phyloP scores from a whole-genome alignment of 257 asterid genomes.

The Forsythia viridissima region DNA sequence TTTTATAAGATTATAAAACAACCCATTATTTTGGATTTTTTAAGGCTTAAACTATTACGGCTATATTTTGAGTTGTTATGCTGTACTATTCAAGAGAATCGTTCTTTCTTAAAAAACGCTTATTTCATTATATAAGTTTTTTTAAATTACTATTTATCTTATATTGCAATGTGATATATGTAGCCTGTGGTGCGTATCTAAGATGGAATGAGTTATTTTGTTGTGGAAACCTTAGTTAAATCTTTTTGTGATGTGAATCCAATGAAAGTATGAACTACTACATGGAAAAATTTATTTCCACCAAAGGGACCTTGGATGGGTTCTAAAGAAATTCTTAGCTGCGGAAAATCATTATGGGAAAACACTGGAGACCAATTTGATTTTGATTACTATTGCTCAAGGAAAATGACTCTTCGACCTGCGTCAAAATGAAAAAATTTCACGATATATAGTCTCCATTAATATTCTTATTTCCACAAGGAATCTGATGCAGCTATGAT shows the following conservation, averaged over 20 bases:
- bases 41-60: too few species aligned
- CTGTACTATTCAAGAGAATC: too few species aligned
- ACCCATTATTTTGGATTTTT: too few species aligned
- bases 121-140: too few species aligned
- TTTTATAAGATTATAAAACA: too few species aligned
- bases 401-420: constrained; percentile 94
- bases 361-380: constrained; percentile 94
- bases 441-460: too few species aligned
- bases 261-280: constrained; percentile 78
- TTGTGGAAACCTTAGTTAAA: constrained; percentile 10
- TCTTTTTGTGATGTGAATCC: constrained; percentile 15
- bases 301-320: constrained; percentile 90
- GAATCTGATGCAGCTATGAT: too few species aligned
- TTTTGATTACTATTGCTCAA: constrained; percentile 89
- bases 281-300: constrained; percentile 71
- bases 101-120: too few species aligned
- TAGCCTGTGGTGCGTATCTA: constrained; percentile 50
- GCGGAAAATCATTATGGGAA: constrained; percentile 94
- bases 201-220: not conserved
- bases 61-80: too few species aligned
- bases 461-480: too few species aligned
- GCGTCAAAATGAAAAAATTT: too few species aligned
- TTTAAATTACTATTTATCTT: too few species aligned
- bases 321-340: constrained; percentile 92
- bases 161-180: constrained; percentile 84